Conservation (phyloP, 257 asterid species). For the Plantago major region DNA sequence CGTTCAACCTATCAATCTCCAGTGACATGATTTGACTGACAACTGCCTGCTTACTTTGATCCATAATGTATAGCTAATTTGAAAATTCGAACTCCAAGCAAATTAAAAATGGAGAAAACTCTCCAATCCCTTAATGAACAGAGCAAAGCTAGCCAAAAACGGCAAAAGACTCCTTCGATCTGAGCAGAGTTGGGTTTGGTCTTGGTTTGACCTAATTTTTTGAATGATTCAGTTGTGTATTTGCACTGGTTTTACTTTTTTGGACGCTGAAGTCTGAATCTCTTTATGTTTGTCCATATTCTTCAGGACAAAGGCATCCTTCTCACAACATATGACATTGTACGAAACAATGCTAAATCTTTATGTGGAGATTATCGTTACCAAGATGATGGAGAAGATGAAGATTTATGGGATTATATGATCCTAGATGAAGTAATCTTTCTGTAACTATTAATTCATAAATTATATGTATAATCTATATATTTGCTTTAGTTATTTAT, state of each 20-base stretch:
- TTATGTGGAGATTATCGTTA: conserved; percentile 53
- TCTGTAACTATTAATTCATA: conserved; percentile 1
- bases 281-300: conserved; percentile 12
- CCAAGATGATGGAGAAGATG: conserved; percentile 54
- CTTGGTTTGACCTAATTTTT: no score
- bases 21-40: no score
- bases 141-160: no score
- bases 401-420: conserved; percentile 77
- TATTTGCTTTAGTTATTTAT: conserved; percentile 4
- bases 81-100: no score
- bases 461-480: neutral
- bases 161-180: no score
- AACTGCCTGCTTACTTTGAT: no score
- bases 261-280: neutral
- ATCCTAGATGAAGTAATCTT: conserved; percentile 80
- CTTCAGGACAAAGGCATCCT: conserved; percentile 82
- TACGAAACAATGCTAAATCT: conserved; percentile 63
- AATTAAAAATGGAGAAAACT: no score
- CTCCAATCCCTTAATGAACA: no score
- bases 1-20: no score
- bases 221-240: neutral
- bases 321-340: conserved; percentile 89
- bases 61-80: no score
- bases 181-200: no score
- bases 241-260: neutral